A percentile compares a stretch with the other conserved stretches of the same genome.
Conservation (phyloP, 208 protist genomes). For the Naegleria fowleri region DNA sequence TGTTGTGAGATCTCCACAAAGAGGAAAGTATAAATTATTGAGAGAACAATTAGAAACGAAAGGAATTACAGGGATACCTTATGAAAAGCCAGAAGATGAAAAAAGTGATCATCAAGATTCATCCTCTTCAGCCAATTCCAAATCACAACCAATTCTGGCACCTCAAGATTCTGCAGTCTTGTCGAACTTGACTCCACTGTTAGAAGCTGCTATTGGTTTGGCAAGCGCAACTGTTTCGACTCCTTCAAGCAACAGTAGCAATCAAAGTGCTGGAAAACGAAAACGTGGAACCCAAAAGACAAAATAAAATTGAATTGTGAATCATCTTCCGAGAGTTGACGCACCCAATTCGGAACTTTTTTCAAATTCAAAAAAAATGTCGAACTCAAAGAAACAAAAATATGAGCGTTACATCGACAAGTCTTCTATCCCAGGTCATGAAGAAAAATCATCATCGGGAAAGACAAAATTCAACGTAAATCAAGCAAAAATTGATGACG, state of each 20-base stretch:
- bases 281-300: too few relatives aligned
- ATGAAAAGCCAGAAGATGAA: background rate
- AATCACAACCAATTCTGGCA: too few relatives aligned
- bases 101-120: background rate
- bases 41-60: background rate
- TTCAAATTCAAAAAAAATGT: background rate
- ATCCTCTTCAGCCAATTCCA: too few relatives aligned
- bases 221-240: too few relatives aligned
- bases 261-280: too few relatives aligned
- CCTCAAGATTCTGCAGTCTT: too few relatives aligned
- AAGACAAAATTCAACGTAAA: background rate
- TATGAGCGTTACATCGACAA: background rate
- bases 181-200: too few relatives aligned
- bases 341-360: too few relatives aligned
- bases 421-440: background rate
- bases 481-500: constrained; percentile 3
- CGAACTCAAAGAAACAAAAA: background rate
- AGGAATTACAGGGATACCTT: background rate
- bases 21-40: background rate
- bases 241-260: too few relatives aligned
- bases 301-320: too few relatives aligned
- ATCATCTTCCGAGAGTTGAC: too few relatives aligned
- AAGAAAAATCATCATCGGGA: background rate
- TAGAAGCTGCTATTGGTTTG: too few relatives aligned
- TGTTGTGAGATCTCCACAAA: background rate